Conservation (phyloP, 148 eudicot genomes). For the Vaccinium myrtillus region DNA sequence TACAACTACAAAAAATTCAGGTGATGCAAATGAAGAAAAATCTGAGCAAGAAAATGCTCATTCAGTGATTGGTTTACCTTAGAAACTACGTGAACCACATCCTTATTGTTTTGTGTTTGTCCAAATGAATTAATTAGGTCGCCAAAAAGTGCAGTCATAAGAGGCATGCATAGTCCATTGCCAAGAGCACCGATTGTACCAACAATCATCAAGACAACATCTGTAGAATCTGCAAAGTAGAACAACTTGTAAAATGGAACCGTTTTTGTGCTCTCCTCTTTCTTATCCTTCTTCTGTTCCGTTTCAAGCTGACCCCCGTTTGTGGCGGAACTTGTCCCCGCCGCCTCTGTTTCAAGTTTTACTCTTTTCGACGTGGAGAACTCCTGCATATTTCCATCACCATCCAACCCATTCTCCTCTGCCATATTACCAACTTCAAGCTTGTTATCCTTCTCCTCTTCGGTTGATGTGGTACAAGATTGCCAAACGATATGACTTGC, state of each 20-base stretch:
- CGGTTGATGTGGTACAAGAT: background rate
- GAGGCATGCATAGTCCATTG: constrained; percentile 40
- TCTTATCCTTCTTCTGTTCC: constrained; percentile 3
- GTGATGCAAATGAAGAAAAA: background rate
- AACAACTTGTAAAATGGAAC: constrained; percentile 50
- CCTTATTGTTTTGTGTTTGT: constrained; percentile 17
- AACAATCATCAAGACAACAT: constrained; percentile 34
- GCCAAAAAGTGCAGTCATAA: constrained; percentile 42
- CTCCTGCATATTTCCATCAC: background rate
- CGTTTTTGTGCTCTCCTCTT: constrained; percentile 19
- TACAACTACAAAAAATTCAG: no score
- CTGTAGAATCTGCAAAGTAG: constrained; percentile 39
- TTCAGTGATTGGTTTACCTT: background rate
- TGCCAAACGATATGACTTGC: background rate
- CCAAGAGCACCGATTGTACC: constrained; percentile 45
- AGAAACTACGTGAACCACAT: background rate
- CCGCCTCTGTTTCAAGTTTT: constrained; percentile 10
- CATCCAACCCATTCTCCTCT: background rate
- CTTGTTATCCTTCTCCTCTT: background rate
- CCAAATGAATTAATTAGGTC: constrained; percentile 42
- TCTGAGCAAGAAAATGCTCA: background rate
- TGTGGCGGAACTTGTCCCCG: constrained; percentile 3
- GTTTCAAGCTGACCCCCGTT: background rate
- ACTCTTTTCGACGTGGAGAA: constrained; percentile 9
- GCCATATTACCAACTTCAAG: constrained; percentile 13